Base-by-base conservation (phyloP, 345 rosid genomes). In the Carallia brachiata region DNA sequence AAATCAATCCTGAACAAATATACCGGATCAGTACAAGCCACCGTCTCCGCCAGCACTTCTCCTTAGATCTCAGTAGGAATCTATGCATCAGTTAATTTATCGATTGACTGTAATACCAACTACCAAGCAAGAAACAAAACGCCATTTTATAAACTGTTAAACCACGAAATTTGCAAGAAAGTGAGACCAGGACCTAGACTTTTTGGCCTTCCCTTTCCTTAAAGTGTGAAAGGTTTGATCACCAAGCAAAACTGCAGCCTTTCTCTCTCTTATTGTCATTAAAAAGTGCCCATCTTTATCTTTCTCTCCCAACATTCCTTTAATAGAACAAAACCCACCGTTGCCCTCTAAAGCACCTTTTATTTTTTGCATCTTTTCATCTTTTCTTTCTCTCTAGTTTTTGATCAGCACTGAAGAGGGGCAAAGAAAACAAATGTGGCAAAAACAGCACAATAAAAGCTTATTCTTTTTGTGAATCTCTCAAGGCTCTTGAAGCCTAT, bases 401-500 rank as follows among this genome's bases (percentile, higher is more conserved):
- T 32, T 32, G 34, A 32, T 32, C 34, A 32, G 34, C 2, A 32
- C 34, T 32, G 34, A 32, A 32, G 34, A 32, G 34, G 34, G 34
- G 4, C 34, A 36, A 57, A 18, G 36, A 37, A 36, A 19, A 53
- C 79, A 64, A 56, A 87, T 87, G 91, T 75, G 81, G 85, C 85
- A 80, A 61, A 79, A 77, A 77, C 85, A 73, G 63, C 81, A 70
- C 54, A 69, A 52, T 68, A 81, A 67, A 23, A 54, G 79, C 88
- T 36, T 76, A 82, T 52, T 60, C 73, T 64, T 86, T 80, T 72
- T 80, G 81, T 54, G 89, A 87, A 75, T 87, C 91, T 61, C 73
- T 85, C 52, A 83, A 85, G 71, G 87, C 80, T 53, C 89, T 80
- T 73, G 86, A 87, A 78, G 91, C 83, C 52, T 89, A 87, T 73